Evolutionary conservation across 176 grass and related monocot species (phyloP), one percentile per base, ranked within the genome.

Genomic region (Secale cereale): DNA sequence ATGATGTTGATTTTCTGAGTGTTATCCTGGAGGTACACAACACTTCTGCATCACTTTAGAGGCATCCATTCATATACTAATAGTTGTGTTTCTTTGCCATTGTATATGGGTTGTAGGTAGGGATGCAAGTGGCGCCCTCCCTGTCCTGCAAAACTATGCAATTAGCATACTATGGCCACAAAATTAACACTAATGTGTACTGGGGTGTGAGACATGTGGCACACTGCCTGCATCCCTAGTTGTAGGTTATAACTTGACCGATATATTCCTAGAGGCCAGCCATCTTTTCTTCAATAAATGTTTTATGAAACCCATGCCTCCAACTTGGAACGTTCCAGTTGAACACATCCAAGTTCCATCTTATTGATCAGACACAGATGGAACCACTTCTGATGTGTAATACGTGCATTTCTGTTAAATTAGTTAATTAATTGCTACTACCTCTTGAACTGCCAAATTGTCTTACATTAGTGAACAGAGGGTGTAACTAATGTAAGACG

Each of bases 1-100:
- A 95, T 20, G 93, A 95, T 67, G 70, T 94, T 85, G 91, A 94
- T 91, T 94, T 98, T 77, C 80, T 92, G 69, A 80, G 76, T 79
- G 69, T 86, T 87, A 86, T 98, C 79, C 87, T 98, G 59, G 91
- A 95, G 96, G 96, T 98, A 93, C 45, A 26, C 19, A 48, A 31
- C 19, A 30, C 79, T 71, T 39, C 15, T 77, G 32, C 70, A 40
- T 88, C 11, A 17, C 37, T 69, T 74, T 23, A 67, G 54, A 50
- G 43, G 7, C 64, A 10, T 73, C 78, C 43, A 54, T 48, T 72
- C 17, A 7, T 59, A 50, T 50, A 30, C 17, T 29, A 9, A 6
- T 37, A 65, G 17, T 40, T 39, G 74, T 59, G 74, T 56, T 74
- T 48, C 19, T 74, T 74, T 74, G 25, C 71, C 71, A 74, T 74